Evolutionary conservation across 208 protist species (phyloP), one percentile per base, ranked within the genome.

Genomic region (Novymonas esmeraldas): DNA sequence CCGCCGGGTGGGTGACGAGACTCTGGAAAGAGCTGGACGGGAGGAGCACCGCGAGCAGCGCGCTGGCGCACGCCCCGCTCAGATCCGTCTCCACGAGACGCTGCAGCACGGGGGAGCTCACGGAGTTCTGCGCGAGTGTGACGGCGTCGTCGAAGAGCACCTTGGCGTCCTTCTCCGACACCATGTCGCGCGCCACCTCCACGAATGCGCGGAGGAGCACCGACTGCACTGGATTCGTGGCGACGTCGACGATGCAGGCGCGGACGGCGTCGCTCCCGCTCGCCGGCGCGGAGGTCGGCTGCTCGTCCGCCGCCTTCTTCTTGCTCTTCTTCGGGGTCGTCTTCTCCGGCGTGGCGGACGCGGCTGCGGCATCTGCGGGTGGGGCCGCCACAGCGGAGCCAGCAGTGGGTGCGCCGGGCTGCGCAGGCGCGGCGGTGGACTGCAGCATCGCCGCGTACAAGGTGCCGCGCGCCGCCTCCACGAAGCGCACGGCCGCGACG

Each of bases 51-150:
- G 66, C 39, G 42, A 83, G 75, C 14, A 94, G 39, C 16, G 34
- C 41, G 1, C 24, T 50, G 2, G 72, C 61, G 41, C 38, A 70
- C 10, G 51, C 39, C 6, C 73, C 76, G 22, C 54, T 64, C n/a
- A 51, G 60, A 67, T 81, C 82, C 7, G 59, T 51, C 50, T 92
- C 87, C 41, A 95, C 60, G 36, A 97, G 54, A 45, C 86, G 85
- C 59, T 97, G 92, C 50, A 97, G 79, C 60, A 93, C 89, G 0
- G 92, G 89, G 2, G 87, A 92, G 16, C 78, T 85, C 11, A 81
- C 80, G 52, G 92, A 76, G 64, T 82, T 82, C 46, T 89, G 71
- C 18, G 84, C 73, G 26, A 96, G 84, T 29, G 48, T 45, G 6
- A 84, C 59, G 0, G 79, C 79, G n/a, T 77, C 28, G 6, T 46